phyloP scores from a whole-genome alignment of 495 filamentous ascomycete genomes.

The Bombardia bombarda region DNA sequence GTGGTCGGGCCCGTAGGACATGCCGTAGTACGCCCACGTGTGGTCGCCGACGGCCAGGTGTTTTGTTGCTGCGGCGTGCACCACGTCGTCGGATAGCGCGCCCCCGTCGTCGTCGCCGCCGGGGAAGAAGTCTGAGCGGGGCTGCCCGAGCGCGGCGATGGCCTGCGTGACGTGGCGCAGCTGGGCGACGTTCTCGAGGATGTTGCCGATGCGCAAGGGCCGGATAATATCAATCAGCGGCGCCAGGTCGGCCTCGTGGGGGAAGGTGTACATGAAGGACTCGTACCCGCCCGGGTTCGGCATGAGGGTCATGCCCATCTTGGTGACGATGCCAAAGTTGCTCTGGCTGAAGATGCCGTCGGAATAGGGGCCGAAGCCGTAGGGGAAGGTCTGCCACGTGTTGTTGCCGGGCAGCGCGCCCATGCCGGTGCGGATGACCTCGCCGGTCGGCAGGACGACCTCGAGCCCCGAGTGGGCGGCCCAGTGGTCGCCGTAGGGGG shows the following conservation, averaged over 20 bases:
- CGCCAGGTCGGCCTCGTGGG: constrained; percentile 42
- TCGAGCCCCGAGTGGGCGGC: constrained; percentile 49
- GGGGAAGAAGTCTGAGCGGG: constrained; percentile 36
- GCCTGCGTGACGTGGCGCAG: constrained; percentile 45
- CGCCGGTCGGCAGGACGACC: constrained; percentile 47
- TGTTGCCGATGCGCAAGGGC: constrained; percentile 39
- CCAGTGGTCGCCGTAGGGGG: constrained; percentile 43
- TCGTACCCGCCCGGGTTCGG: constrained; percentile 45
- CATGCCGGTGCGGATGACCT: constrained; percentile 51
- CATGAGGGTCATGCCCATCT: constrained; percentile 51
- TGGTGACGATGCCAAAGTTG: constrained; percentile 51
- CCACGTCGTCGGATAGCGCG: constrained; percentile 27
- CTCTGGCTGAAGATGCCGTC: constrained; percentile 49
- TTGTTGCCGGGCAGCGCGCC: constrained; percentile 42
- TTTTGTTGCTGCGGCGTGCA: constrained; percentile 29
- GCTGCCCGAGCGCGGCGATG: constrained; percentile 34
- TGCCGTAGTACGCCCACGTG: constrained; percentile 50
- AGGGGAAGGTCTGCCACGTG: constrained; percentile 45
- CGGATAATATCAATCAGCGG: constrained; percentile 40
- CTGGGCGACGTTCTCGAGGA: constrained; percentile 50
- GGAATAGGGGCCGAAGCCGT: constrained; percentile 37
- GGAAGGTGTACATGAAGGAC: constrained; percentile 45
- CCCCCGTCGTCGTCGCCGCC: constrained; percentile 30
- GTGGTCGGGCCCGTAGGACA: constrained; percentile 40
- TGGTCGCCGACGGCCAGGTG: constrained; percentile 33